Conservation (phyloP, 345 rosid genomes). For the Syzygium aqueum region DNA sequence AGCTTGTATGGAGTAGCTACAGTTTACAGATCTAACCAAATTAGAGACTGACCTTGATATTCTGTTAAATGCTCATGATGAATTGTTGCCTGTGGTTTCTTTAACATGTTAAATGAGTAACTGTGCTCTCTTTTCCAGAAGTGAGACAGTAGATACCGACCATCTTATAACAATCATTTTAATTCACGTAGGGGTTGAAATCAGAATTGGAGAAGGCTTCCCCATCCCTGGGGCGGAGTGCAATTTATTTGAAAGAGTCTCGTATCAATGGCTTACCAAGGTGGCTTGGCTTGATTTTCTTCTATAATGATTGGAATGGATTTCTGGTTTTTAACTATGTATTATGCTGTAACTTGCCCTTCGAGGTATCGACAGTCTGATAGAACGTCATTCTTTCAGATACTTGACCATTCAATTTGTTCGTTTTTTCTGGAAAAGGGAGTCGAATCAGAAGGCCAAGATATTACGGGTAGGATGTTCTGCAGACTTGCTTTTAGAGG, state of each 20-base stretch:
- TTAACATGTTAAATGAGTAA: background rate
- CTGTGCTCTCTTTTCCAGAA: background rate
- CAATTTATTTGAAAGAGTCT: constrained; percentile 77
- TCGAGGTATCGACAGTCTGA: background rate
- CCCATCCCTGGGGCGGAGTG: constrained; percentile 79
- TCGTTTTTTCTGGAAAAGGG: constrained; percentile 99
- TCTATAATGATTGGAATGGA: background rate
- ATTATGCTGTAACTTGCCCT: background rate
- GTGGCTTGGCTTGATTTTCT: constrained; percentile 11
- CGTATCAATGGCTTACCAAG: constrained; percentile 75
- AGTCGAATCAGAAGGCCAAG: constrained; percentile 96
- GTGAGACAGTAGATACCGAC: background rate
- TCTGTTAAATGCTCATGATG: background rate
- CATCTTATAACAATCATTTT: background rate
- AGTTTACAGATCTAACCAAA: background rate
- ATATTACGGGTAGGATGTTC: constrained; percentile 66
- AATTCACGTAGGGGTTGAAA: constrained; percentile 58
- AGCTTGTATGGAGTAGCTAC: background rate
- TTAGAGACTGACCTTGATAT: background rate
- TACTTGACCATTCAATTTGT: constrained; percentile 98
- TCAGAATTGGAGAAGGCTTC: constrained; percentile 95
- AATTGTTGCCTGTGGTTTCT: background rate
- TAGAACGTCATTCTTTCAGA: constrained; percentile 31
- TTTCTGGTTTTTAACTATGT: background rate
- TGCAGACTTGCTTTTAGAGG: background rate